Percentiles rank a stretch among this genome's conserved stretches.
Evolutionary conservation across 2,329 filamentous ascomycete genomes (phyloP).

Genomic region (Pseudogymnoascus sp.): DNA sequence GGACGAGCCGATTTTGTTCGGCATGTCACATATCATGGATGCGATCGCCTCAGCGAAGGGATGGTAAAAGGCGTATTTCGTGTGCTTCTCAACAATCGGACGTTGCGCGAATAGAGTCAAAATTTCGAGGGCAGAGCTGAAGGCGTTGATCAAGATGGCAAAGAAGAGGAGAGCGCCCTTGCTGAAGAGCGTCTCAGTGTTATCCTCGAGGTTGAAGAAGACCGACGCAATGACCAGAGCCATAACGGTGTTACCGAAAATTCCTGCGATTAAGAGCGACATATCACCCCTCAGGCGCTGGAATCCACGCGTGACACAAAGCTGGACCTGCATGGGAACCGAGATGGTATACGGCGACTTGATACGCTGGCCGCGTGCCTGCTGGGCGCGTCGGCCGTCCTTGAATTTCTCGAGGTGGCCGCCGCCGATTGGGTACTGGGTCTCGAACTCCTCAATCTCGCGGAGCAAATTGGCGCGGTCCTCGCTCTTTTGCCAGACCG

Average conservation of each 20-base stretch:
- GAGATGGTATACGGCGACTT: conserved; percentile 79
- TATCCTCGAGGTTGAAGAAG: conserved; percentile 50
- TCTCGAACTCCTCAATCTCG: conserved; percentile 47
- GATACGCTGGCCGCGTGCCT: conserved; percentile 39
- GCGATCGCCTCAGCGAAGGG: conserved; percentile 82
- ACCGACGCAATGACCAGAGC: conserved; percentile 54
- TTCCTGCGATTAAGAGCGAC: conserved; percentile 49
- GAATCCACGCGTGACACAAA: conserved; percentile 77
- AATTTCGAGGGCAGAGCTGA: conserved; percentile 57
- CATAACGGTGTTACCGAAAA: conserved; percentile 35
- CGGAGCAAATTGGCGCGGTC: conserved; percentile 34
- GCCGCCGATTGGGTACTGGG: conserved; percentile 25
- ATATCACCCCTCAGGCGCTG: conserved; percentile 68
- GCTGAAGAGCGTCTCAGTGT: conserved; percentile 51
- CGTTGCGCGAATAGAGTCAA: conserved; percentile 80
- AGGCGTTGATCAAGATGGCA: conserved; percentile 56
- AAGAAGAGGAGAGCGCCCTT: conserved; percentile 60
- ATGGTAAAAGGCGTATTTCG: conserved; percentile 79
- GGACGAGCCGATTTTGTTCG: conserved; percentile 67
- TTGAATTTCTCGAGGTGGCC: conserved; percentile 32
- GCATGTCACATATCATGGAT: conserved; percentile 78
- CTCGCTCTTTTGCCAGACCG: conserved; percentile 40
- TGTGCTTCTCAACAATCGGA: conserved; percentile 85
- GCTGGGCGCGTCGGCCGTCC: conserved; percentile 29
- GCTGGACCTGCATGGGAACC: conserved; percentile 61